A percentile compares a stretch with the other conserved stretches of the same genome.
phyloP scores from a whole-genome alignment of 495 filamentous ascomycete genomes.

The Lasiosphaeriaceae sp. region DNA sequence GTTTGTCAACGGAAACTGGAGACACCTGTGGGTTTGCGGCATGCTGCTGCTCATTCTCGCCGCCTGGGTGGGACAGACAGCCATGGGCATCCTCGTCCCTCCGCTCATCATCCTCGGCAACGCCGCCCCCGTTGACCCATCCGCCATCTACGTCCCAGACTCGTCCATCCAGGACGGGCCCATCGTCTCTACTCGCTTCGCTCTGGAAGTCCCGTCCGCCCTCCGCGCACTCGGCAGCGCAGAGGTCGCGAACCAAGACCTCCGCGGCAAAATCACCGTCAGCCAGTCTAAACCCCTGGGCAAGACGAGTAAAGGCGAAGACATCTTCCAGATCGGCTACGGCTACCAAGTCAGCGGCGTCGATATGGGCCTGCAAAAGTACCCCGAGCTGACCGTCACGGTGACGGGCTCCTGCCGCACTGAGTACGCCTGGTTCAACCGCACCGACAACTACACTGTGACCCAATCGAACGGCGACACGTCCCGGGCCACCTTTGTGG shows the following conservation, averaged over 20 bases:
- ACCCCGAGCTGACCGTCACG: constrained; percentile 24
- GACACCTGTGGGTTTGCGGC: constrained; percentile 3
- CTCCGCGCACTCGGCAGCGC: constrained; percentile 27
- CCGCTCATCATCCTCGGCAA: constrained; percentile 22
- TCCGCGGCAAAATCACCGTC: constrained; percentile 11
- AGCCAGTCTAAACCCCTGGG: constrained; percentile 9
- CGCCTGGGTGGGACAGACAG: constrained; percentile 18
- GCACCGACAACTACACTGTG: not conserved
- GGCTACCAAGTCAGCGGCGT: constrained; percentile 27
- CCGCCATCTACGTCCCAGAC: constrained; percentile 22
- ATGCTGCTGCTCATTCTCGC: constrained; percentile 14
- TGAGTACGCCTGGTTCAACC: constrained; percentile 25
- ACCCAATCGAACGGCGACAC: not conserved
- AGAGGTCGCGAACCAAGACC: constrained; percentile 11
- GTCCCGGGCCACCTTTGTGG: not conserved
- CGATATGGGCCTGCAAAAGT: constrained; percentile 35
- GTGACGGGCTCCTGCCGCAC: constrained; percentile 34
- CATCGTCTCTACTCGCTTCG: constrained; percentile 7
- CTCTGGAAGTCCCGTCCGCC: constrained; percentile 21
- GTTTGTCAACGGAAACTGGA: constrained; percentile 7
- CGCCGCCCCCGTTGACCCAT: constrained; percentile 24
- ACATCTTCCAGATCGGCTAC: constrained; percentile 26
- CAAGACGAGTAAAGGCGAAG: constrained; percentile 10
- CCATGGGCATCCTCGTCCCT: constrained; percentile 23
- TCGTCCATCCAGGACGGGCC: not conserved